Evolutionary conservation across 2,329 filamentous ascomycete genomes (phyloP).

Genomic region (Mycosphaerella arachidis): DNA sequence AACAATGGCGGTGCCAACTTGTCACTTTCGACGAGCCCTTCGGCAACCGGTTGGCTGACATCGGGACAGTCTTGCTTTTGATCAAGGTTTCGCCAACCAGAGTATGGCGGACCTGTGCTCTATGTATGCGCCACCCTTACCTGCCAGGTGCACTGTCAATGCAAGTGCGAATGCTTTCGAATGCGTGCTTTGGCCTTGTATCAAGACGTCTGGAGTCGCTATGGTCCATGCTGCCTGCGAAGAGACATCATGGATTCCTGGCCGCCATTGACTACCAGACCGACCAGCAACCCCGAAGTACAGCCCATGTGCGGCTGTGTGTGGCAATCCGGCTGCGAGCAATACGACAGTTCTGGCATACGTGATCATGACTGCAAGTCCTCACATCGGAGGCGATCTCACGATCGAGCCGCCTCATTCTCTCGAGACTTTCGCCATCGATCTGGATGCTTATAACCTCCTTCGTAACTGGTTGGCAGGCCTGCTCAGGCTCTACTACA

Average conservation of each 20-base stretch:
- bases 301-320: background rate
- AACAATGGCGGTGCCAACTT: too few relatives aligned
- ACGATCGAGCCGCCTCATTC: background rate
- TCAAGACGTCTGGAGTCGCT: conserved; percentile 7
- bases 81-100: background rate
- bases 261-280: conserved; percentile 3
- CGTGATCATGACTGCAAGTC: background rate
- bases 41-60: background rate
- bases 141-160: background rate
- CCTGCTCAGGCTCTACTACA: background rate
- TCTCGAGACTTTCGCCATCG: background rate
- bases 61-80: background rate
- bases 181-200: conserved; percentile 12
- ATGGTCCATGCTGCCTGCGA: conserved; percentile 2
- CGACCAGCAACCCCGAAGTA: background rate
- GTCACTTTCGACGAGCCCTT: too few relatives aligned
- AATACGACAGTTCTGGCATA: too few relatives aligned
- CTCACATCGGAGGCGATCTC: background rate
- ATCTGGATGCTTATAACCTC: background rate
- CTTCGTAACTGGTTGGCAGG: background rate
- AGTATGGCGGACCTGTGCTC: background rate
- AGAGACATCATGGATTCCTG: conserved; percentile 8
- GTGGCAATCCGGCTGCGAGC: background rate
- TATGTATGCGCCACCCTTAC: conserved; percentile 1
- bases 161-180: background rate